These are phyloP conservation scores for Pestalotiopsis sp. DNA, from an alignment of 2,329 filamentous ascomycete species.

Conservation along the genomic window DNA sequence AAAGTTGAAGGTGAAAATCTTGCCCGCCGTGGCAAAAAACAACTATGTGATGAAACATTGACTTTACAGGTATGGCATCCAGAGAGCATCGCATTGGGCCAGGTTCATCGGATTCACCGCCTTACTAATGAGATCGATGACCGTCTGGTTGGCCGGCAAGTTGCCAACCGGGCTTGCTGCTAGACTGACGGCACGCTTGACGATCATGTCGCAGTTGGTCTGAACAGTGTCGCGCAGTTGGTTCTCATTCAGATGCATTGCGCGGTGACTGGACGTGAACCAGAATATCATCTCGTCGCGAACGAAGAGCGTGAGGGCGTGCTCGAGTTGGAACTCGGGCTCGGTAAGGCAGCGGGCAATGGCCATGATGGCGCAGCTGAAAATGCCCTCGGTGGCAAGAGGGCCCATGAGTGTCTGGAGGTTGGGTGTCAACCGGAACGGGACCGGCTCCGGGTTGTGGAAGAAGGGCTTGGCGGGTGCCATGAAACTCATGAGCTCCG, in stretches of 20 bases:
- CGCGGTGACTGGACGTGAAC: conserved; percentile 80
- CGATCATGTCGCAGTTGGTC: conserved; percentile 85
- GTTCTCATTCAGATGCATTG: conserved; percentile 59
- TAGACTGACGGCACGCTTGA: conserved; percentile 85
- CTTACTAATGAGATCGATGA: conserved; percentile 90
- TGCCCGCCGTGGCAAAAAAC: background rate
- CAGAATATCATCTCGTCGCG: conserved; percentile 98
- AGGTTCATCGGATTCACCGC: conserved; percentile 91
- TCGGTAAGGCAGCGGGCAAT: conserved; percentile 94
- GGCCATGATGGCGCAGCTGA: conserved; percentile 92
- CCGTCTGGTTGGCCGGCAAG: conserved; percentile 93
- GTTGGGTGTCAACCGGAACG: conserved; percentile 96
- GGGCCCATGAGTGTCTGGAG: conserved; percentile 96
- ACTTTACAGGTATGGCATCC: conserved; percentile 89
- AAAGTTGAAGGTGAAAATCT: background rate
- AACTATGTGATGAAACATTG: background rate
- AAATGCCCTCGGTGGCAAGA: conserved; percentile 93
- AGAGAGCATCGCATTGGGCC: conserved; percentile 85
- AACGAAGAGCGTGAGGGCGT: conserved; percentile 92
- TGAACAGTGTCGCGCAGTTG: conserved; percentile 80
- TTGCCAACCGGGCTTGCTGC: conserved; percentile 79
- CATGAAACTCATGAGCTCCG: conserved; percentile 91
- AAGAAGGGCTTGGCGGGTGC: conserved; percentile 83
- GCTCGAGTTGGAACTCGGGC: conserved; percentile 87
- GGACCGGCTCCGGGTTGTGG: conserved; percentile 92